These are phyloP conservation scores for Aspergillus funiculosus DNA, from an alignment of 495 filamentous ascomycete genomes.

Conservation along the genomic window DNA sequence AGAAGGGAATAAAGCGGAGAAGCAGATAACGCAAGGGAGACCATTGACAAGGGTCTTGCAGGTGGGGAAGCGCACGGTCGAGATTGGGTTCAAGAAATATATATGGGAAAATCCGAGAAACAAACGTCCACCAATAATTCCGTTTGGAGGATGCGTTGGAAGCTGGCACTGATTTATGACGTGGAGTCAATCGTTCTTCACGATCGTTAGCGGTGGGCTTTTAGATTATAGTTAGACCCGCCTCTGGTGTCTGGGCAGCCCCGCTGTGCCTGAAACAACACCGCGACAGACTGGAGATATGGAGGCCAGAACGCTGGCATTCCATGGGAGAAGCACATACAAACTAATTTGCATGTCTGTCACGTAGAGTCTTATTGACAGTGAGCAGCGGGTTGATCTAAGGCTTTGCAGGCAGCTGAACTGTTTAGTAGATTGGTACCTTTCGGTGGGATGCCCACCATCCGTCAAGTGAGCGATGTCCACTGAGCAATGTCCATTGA, in stretches of 20 bases:
- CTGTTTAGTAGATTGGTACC: too few relatives aligned
- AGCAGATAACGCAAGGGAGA: background rate
- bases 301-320: constrained; percentile 1
- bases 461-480: too few relatives aligned
- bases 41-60: background rate
- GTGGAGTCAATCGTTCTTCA: constrained; percentile 4
- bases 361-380: too few relatives aligned
- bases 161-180: constrained; percentile 7
- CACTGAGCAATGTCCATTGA: too few relatives aligned
- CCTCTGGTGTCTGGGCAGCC: constrained; percentile 10
- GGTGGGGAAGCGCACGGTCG: background rate
- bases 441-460: too few relatives aligned
- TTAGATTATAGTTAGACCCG: constrained; percentile 11
- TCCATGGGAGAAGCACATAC: too few relatives aligned
- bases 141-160: background rate
- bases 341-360: too few relatives aligned
- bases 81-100: background rate
- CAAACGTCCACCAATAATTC: background rate
- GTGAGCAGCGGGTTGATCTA: too few relatives aligned
- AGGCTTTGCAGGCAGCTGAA: too few relatives aligned
- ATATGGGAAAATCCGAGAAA: background rate
- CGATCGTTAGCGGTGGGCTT: background rate
- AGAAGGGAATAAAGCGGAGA: background rate
- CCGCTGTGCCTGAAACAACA: constrained; percentile 11
- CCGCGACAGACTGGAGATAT: constrained; percentile 5